phyloP scores from a whole-genome alignment of 805 yeast species.

The Metschnikowia gelsemii region DNA sequence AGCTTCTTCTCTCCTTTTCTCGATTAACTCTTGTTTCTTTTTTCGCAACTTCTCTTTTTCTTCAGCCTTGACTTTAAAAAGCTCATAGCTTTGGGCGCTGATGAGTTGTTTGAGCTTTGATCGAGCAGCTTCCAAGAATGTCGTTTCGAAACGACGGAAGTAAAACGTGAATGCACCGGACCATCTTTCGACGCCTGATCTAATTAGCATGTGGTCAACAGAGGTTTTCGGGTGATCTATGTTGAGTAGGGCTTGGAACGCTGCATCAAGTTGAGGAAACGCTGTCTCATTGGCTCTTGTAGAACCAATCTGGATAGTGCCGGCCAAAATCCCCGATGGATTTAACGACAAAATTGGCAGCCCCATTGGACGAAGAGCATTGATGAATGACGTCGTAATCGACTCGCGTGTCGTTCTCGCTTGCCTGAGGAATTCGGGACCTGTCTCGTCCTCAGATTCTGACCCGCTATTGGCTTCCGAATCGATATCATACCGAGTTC shows the following conservation, averaged over 20 bases:
- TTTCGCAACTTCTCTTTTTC: slow-evolving; percentile 27
- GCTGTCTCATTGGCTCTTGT: slow-evolving; percentile 3
- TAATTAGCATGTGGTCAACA: slow-evolving; percentile 27
- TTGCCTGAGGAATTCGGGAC: slow-evolving; percentile 16
- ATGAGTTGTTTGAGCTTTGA: slow-evolving; percentile 30
- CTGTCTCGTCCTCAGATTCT: slow-evolving; percentile 10
- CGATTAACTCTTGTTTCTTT: slow-evolving; percentile 30
- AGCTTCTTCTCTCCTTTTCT: slow-evolving; percentile 34
- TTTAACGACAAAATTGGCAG: slow-evolving; percentile 16
- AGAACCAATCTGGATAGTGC: slow-evolving; percentile 7
- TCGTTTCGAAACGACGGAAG: slow-evolving; percentile 4
- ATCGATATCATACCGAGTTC: slow-evolving; percentile 15
- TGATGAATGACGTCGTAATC: slow-evolving; percentile 27
- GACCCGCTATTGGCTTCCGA: slow-evolving; percentile 20
- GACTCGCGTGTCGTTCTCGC: slow-evolving; percentile 21
- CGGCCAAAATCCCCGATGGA: slow-evolving; percentile 9
- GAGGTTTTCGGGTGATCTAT: slow-evolving; percentile 14
- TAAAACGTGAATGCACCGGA: slow-evolving; percentile 44
- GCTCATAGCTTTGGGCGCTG: slow-evolving; percentile 47
- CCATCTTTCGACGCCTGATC: slow-evolving; percentile 70
- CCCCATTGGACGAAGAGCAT: slow-evolving; percentile 27
- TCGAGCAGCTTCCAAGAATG: slow-evolving; percentile 7
- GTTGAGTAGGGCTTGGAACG: slow-evolving; percentile 23
- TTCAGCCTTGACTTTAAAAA: slow-evolving; percentile 30
- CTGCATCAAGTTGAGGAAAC: slow-evolving; percentile 26